A percentile compares a stretch with the other conserved stretches of the same genome.
Evolutionary conservation across 2,329 filamentous ascomycete genomes (phyloP).

Genomic region (Penicillium concentricum): DNA sequence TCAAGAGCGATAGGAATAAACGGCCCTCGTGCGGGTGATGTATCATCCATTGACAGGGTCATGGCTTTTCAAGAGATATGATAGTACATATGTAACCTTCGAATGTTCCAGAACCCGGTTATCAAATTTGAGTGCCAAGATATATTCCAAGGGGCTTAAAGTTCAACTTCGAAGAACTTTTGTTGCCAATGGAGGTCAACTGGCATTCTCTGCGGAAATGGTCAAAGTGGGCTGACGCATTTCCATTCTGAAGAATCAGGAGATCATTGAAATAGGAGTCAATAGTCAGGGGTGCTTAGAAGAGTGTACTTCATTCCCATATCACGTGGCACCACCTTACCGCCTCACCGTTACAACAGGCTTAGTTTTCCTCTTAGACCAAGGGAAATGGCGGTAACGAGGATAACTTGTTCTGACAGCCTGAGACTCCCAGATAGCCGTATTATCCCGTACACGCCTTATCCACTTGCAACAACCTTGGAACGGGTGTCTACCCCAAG

Average conservation of each 20-base stretch:
- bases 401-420: not conserved
- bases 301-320: not conserved
- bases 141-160: not conserved
- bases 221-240: not conserved
- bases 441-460: not conserved
- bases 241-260: not conserved
- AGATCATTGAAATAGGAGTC: not conserved
- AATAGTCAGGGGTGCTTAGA: not conserved
- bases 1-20: not conserved
- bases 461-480: not conserved
- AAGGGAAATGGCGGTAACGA: conserved; percentile 14
- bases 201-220: not conserved
- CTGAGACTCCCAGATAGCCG: not conserved
- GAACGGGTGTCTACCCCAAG: not conserved
- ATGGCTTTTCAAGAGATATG: not conserved
- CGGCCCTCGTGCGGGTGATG: not conserved
- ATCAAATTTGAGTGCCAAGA: not conserved
- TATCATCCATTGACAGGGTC: not conserved
- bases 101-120: not conserved
- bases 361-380: not conserved
- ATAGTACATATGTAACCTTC: not conserved
- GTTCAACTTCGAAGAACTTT: not conserved
- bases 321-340: not conserved
- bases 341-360: not conserved
- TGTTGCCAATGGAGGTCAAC: not conserved